These are phyloP conservation scores for Calonectria henricotiae DNA, from an alignment of 2,329 filamentous ascomycete genomes.

Conservation along the genomic window DNA sequence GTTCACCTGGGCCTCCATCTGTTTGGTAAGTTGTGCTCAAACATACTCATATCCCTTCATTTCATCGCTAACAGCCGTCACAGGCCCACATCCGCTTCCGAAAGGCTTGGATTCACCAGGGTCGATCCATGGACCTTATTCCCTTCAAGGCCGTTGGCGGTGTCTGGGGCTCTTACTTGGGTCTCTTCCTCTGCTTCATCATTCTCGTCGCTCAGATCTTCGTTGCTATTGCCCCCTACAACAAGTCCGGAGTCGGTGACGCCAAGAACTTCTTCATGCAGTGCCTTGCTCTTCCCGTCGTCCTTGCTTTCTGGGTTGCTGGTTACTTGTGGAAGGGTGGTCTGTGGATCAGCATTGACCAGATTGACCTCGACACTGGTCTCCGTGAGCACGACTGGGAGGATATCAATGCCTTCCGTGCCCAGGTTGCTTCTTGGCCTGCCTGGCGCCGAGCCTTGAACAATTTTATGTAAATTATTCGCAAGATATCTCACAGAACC, in stretches of 20 bases:
- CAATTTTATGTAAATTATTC: constrained; percentile 55
- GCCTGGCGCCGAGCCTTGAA: constrained; percentile 61
- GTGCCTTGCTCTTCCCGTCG: constrained; percentile 70
- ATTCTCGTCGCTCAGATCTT: constrained; percentile 70
- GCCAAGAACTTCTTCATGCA: constrained; percentile 70
- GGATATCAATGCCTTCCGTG: constrained; percentile 70
- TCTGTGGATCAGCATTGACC: constrained; percentile 70
- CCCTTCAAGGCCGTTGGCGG: constrained; percentile 75
- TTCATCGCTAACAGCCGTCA: not conserved
- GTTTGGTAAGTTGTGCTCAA: constrained; percentile 61
- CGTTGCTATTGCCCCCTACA: constrained; percentile 63
- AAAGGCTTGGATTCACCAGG: constrained; percentile 71
- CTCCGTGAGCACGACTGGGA: constrained; percentile 78
- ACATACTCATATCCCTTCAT: no score
- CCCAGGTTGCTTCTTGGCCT: constrained; percentile 65
- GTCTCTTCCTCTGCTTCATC: constrained; percentile 71
- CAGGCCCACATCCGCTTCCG: constrained; percentile 77
- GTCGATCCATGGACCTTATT: constrained; percentile 75
- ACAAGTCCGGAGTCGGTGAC: constrained; percentile 53
- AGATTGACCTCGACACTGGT: constrained; percentile 80
- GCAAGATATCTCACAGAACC: not conserved
- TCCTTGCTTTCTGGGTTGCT: constrained; percentile 69
- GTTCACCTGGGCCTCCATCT: constrained; percentile 79
- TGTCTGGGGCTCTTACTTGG: constrained; percentile 75
- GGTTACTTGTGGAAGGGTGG: constrained; percentile 78